Percentiles rank a stretch among this genome's conserved stretches.
Evolutionary conservation across 345 rosid species (phyloP).

Genomic region (Euclidium syriacum): DNA sequence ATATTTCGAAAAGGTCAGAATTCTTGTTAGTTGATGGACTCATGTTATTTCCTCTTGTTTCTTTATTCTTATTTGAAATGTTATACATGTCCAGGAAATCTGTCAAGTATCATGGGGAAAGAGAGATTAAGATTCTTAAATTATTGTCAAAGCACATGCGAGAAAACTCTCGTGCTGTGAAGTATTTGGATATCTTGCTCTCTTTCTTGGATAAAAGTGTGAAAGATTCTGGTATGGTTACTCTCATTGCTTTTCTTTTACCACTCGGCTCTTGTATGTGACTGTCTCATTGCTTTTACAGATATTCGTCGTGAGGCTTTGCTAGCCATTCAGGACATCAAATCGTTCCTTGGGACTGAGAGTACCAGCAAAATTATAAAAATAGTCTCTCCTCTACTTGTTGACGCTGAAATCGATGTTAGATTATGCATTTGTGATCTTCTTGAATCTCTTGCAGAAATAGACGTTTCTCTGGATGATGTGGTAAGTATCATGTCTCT

Average conservation of each 20-base stretch:
- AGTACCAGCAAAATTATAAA: constrained; percentile 44
- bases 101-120: constrained; percentile 57
- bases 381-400: constrained; percentile 60
- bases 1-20: constrained; percentile 58
- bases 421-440: constrained; percentile 67
- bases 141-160: constrained; percentile 53
- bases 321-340: constrained; percentile 51
- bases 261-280: constrained; percentile 18
- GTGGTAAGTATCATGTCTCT: constrained; percentile 46
- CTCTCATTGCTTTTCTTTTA: background rate
- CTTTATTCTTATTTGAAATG: background rate
- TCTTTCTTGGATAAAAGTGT: constrained; percentile 48
- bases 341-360: constrained; percentile 45
- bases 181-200: constrained; percentile 67
- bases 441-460: constrained; percentile 59
- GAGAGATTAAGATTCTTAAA: constrained; percentile 57
- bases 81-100: constrained; percentile 51
- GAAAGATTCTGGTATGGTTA: constrained; percentile 55
- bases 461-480: constrained; percentile 52
- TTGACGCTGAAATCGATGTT: constrained; percentile 49
- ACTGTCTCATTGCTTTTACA: constrained; percentile 33
- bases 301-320: constrained; percentile 50
- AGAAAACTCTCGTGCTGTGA: constrained; percentile 43
- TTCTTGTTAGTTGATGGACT: constrained; percentile 2
- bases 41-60: constrained; percentile 12